Conservation (phyloP, 257 asterid genomes). For the Gentiana macrophylla region DNA sequence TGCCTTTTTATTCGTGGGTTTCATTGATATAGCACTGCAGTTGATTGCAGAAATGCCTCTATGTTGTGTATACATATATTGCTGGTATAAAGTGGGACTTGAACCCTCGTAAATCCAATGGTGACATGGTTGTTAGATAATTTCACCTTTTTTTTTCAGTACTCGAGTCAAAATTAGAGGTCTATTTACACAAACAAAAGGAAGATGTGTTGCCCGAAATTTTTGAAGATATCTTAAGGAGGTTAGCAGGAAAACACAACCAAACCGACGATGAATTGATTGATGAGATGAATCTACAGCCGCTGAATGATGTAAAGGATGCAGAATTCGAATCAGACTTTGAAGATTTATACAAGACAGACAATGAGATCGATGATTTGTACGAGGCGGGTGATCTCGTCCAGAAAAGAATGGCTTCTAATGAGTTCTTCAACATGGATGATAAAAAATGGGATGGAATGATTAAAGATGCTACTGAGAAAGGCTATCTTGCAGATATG, state of each 20-base stretch:
- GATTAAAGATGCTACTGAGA: conserved; percentile 52
- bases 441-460: conserved; percentile 73
- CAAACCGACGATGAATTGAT: conserved; percentile 60
- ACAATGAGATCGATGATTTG: conserved; percentile 67
- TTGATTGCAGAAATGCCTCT: neutral
- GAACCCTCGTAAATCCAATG: neutral
- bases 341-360: conserved; percentile 45
- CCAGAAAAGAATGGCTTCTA: conserved; percentile 33
- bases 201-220: conserved; percentile 59
- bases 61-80: neutral
- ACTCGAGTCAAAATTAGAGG: conserved; percentile 43
- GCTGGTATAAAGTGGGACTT: neutral
- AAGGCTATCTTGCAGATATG: conserved; percentile 59
- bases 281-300: conserved; percentile 41
- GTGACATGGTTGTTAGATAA: neutral
- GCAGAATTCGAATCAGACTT: conserved; percentile 56
- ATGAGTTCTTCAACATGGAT: conserved; percentile 54
- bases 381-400: conserved; percentile 48
- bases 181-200: conserved; percentile 37
- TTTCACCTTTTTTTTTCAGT: conserved; percentile 34
- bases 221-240: conserved; percentile 46
- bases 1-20: neutral
- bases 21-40: no score
- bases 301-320: conserved; percentile 44
- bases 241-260: conserved; percentile 42